phyloP scores from a whole-genome alignment of 1,284 basidiomycete genomes.

The Cryptococcus maquisensis region DNA sequence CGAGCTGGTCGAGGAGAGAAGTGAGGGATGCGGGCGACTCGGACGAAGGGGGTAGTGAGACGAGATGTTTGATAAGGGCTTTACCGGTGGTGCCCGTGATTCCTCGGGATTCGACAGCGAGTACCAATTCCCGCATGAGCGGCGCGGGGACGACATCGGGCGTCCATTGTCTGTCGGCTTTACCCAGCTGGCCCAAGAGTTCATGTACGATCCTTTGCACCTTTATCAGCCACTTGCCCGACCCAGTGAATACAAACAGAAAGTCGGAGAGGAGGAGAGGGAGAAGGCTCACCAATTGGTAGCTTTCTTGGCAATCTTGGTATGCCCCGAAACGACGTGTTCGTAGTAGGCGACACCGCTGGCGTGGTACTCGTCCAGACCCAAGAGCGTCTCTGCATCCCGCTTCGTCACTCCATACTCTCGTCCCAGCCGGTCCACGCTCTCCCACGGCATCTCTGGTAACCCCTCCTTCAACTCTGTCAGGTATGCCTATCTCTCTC shows the following conservation, averaged over 20 bases:
- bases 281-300: slow-evolving; percentile 71
- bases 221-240: neutral
- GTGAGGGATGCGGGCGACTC: slow-evolving; percentile 11
- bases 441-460: slow-evolving; percentile 74
- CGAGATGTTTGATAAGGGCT: slow-evolving; percentile 61
- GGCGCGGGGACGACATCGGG: slow-evolving; percentile 59
- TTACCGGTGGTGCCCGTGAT: slow-evolving; percentile 61
- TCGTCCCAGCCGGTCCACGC: slow-evolving; percentile 57
- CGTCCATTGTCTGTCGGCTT: slow-evolving; percentile 59
- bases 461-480: slow-evolving; percentile 56
- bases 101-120: slow-evolving; percentile 60
- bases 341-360: slow-evolving; percentile 72
- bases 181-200: slow-evolving; percentile 68
- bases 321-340: slow-evolving; percentile 50
- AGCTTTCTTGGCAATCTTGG: slow-evolving; percentile 56
- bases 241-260: neutral
- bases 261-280: neutral
- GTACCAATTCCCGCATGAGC: slow-evolving; percentile 72
- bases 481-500: slow-evolving; percentile 51
- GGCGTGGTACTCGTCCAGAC: slow-evolving; percentile 57
- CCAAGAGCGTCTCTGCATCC: slow-evolving; percentile 70
- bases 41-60: slow-evolving; percentile 38
- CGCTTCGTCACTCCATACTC: slow-evolving; percentile 59
- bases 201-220: slow-evolving; percentile 75
- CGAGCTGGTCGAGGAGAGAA: slow-evolving; percentile 50